Base-by-base conservation (phyloP, 345 rosid genomes). In the Populus tremula region DNA sequence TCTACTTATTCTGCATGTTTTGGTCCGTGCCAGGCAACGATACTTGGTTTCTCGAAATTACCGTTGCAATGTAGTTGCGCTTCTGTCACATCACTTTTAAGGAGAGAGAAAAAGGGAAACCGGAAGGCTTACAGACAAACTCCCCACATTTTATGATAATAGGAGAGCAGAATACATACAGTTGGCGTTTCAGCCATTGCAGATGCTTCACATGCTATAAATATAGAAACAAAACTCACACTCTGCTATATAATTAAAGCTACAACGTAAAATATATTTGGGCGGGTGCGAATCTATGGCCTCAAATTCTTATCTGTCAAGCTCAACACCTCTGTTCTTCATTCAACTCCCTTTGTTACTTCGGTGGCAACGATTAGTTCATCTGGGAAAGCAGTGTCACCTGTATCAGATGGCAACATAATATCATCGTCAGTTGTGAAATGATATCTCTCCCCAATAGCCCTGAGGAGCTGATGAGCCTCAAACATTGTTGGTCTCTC, bases 401-500 rank as follows among this genome's bases (percentile, higher is more conserved):
- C 93, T 56, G 77, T 74, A 61, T 93, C 96, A 10, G 87, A 71
- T 4, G 93, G 96, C 87, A 91, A 72, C 81, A 86, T 66, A 78
- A 92, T 77, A 70, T 96, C 96, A 70, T 93, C 95, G 0, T 92
- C 97, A 0, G 86, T 38, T 0, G 93, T 90, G 79, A 96, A 96
- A 80, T 92, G 72, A 85, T 96, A 93, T 76, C 74, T 84, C 84
- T 91, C 93, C 67, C 98, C 99, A 70, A 91, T 93, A 36, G 98
- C 91, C 79, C 96, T 84, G 9, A 96, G 84, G 72, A 92, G 78
- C 88, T 96, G 97, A 83, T 91, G 90, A 50, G 91, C 86, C 83
- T 96, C 99, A 78, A 89, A 92, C 98, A 92, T 92, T 43, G 94
- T 84, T 20, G 98, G 97, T 84, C 98, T 91, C 83, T 90, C 94